Conservation (phyloP, 495 filamentous ascomycete species). For the Parathielavia appendiculata region DNA sequence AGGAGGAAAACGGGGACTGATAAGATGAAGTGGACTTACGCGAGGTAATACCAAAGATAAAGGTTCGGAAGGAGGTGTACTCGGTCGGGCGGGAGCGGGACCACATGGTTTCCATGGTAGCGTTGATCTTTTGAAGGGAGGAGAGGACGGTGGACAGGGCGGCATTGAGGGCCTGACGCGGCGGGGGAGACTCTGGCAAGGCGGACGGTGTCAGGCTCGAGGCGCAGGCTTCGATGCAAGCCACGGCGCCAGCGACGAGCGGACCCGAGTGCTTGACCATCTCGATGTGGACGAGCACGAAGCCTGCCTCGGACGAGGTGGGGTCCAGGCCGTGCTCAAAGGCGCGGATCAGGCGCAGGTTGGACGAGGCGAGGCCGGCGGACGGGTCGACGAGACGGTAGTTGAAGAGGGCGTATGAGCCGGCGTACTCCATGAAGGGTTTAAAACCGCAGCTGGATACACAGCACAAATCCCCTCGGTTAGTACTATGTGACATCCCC, state of each 20-base stretch:
- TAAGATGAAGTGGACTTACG: constrained; percentile 35
- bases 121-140: constrained; percentile 66
- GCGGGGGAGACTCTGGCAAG: neutral
- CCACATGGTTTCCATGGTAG: constrained; percentile 87
- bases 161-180: constrained; percentile 54
- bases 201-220: constrained; percentile 26
- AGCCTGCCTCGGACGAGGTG: constrained; percentile 83
- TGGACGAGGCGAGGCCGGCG: constrained; percentile 63
- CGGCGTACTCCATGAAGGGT: constrained; percentile 94
- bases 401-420: constrained; percentile 87
- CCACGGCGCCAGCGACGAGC: constrained; percentile 62
- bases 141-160: constrained; percentile 56
- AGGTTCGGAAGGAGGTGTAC: constrained; percentile 82
- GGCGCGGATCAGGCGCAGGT: constrained; percentile 78
- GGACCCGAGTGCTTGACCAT: constrained; percentile 76
- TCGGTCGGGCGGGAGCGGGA: constrained; percentile 66
- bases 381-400: constrained; percentile 65
- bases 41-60: constrained; percentile 87
- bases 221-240: constrained; percentile 55
- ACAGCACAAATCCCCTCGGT: too few species aligned
- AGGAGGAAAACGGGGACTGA: too few species aligned
- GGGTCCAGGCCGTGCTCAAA: constrained; percentile 85
- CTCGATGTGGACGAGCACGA: constrained; percentile 76
- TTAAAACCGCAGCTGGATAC: constrained; percentile 62
- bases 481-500: neutral